phyloP scores from a whole-genome alignment of 2,329 filamentous ascomycete species.

The Calonectria hawksworthii region DNA sequence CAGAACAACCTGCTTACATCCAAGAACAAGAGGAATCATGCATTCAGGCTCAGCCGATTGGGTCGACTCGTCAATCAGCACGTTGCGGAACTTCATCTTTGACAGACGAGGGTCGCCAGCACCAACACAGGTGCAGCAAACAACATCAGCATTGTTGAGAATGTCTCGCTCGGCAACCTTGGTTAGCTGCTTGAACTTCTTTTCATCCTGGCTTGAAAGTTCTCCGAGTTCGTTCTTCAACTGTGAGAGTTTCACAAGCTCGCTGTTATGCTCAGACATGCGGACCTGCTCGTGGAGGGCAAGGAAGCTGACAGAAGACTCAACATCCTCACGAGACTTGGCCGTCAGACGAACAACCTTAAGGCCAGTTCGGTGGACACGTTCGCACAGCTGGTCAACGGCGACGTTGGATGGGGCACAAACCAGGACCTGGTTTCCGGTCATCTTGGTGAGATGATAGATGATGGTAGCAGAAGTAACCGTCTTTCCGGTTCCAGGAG shows the following conservation, averaged over 20 bases:
- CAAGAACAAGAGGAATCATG: slow-evolving; percentile 97
- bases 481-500: slow-evolving; percentile 97
- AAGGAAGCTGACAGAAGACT: slow-evolving; percentile 96
- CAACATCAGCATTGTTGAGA: slow-evolving; percentile 93
- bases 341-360: slow-evolving; percentile 99
- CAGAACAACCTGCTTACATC: slow-evolving; percentile 98
- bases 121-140: slow-evolving; percentile 98
- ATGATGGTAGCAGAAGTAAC: slow-evolving; percentile 99
- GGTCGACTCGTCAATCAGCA: slow-evolving; percentile 97
- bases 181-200: slow-evolving; percentile 97
- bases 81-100: slow-evolving; percentile 98
- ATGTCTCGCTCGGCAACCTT: slow-evolving; percentile 96
- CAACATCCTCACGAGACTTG: slow-evolving; percentile 98
- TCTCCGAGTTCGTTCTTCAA: slow-evolving; percentile 94
- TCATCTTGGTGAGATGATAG: slow-evolving; percentile 96
- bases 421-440: slow-evolving; percentile 93
- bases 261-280: slow-evolving; percentile 96
- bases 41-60: slow-evolving; percentile 98
- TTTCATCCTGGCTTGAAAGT: slow-evolving; percentile 94
- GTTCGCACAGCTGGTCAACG: slow-evolving; percentile 97
- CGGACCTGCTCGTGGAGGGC: slow-evolving; percentile 97
- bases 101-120: slow-evolving; percentile 94
- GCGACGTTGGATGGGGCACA: slow-evolving; percentile 99
- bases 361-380: slow-evolving; percentile 92
- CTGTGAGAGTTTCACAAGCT: slow-evolving; percentile 91